These are phyloP conservation scores for Scorias spongiosa DNA, from an alignment of 2,329 filamentous ascomycete genomes.

Conservation along the genomic window DNA sequence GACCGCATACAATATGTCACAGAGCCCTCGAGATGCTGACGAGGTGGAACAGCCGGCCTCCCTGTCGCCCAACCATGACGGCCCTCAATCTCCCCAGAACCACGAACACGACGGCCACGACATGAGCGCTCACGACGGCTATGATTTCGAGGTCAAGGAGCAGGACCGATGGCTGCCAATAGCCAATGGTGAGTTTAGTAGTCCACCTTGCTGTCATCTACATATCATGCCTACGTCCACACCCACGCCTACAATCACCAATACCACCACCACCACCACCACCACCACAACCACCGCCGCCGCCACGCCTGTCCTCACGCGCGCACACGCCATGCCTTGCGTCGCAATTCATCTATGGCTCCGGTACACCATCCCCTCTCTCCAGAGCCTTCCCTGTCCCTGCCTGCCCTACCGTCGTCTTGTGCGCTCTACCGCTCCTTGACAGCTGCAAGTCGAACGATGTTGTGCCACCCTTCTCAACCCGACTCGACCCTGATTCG, in stretches of 20 bases:
- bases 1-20: conserved; percentile 84
- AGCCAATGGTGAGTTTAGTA: conserved; percentile 84
- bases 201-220: conserved; percentile 6
- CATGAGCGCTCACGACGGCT: conserved; percentile 30
- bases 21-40: conserved; percentile 70
- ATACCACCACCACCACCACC: too few species aligned
- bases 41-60: conserved; percentile 54
- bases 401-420: conserved; percentile 1
- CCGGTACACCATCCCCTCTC: neutral
- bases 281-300: neutral
- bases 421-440: conserved; percentile 15
- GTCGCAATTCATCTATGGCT: neutral
- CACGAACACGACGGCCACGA: conserved; percentile 7
- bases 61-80: conserved; percentile 81
- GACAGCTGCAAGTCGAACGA: conserved; percentile 17
- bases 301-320: neutral
- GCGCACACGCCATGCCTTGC: neutral
- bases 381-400: neutral
- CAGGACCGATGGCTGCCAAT: conserved; percentile 99
- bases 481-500: conserved; percentile 2
- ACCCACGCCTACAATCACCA: neutral
- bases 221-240: neutral
- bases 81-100: conserved; percentile 50
- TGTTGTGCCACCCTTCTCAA: conserved; percentile 7
- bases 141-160: conserved; percentile 98